Base-by-base conservation (phyloP, 768 basidiomycete genomes). In the Tylopilus sp. region DNA sequence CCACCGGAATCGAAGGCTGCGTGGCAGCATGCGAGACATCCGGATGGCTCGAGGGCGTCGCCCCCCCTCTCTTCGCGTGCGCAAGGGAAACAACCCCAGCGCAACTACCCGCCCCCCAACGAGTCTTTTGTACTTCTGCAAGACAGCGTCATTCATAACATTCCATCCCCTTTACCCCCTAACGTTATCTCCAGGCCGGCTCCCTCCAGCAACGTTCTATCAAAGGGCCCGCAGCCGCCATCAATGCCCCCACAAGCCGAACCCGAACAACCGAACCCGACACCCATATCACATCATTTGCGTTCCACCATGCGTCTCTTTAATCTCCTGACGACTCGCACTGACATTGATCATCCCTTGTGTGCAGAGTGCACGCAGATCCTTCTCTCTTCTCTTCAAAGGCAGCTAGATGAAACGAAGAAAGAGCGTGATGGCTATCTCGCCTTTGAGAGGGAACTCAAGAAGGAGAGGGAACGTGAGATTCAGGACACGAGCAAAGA, bases 351-450 rank as follows among this genome's bases (percentile, higher is more conserved):
- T 67, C 94, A 98, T 66, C 97, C 97, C 6, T 78, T 99, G 9
- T 99, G 97, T 69, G 84, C 88, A 0, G 96, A 98, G 63, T 99
- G 97, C 70, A 92, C 94, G 4, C 86, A 89, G 62, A 79, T 87
- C 44, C 72, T 98, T 30, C 80, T 95, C 28, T 76, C 76, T 2
- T 83, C 82, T 24, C 80, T 98, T 29, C 84, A 88, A 60, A 79
- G 80, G 42, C 86, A 92, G 64, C 76, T 96, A 16, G 92, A 96
- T 52, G 93, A 97, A 73, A 87, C 88, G 3, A 91, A 86, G 73
- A 89, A 86, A 65, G 93, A 97, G 66, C 76, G 93, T 53, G 94
- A 97, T 60, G 92, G 92, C 0, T 97, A 96, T 67, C 85, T 92
- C 56, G 89, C 91, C 0, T 98, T 95, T 64, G 93, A 96, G 69